These are phyloP conservation scores for Jackrogersella minutella DNA, from an alignment of 495 filamentous ascomycete genomes.

Conservation along the genomic window DNA sequence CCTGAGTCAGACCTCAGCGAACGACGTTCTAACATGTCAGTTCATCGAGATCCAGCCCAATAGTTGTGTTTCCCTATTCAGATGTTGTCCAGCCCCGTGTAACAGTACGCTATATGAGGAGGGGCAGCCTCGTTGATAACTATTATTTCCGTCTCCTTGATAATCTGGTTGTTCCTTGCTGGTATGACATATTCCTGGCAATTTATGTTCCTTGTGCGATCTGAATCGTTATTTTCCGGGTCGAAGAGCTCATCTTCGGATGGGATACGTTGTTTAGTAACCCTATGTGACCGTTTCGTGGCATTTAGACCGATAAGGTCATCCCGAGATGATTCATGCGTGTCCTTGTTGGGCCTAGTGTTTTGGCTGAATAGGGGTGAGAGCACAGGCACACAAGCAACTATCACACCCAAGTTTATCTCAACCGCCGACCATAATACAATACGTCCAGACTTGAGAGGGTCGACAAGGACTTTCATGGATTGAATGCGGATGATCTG, in stretches of 20 bases:
- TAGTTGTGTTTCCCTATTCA: background rate
- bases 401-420: slow-evolving; percentile 59
- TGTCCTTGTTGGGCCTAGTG: slow-evolving; percentile 29
- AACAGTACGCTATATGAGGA: background rate
- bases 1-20: too few relatives aligned
- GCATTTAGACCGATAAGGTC: background rate
- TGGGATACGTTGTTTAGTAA: background rate
- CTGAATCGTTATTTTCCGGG: background rate
- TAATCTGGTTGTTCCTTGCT: background rate
- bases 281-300: background rate
- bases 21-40: too few relatives aligned
- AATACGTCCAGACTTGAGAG: slow-evolving; percentile 55
- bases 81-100: background rate
- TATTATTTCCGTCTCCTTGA: slow-evolving; percentile 15
- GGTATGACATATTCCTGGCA: background rate
- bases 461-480: slow-evolving; percentile 52
- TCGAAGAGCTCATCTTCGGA: slow-evolving; percentile 3
- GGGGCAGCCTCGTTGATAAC: slow-evolving; percentile 11
- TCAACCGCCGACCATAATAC: slow-evolving; percentile 63
- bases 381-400: slow-evolving; percentile 59
- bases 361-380: slow-evolving; percentile 59
- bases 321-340: background rate
- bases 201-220: background rate
- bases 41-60: slow-evolving; percentile 2
- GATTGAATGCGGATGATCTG: slow-evolving; percentile 64